phyloP scores from a whole-genome alignment of 805 yeast species.

The Candida dajiaensis region DNA sequence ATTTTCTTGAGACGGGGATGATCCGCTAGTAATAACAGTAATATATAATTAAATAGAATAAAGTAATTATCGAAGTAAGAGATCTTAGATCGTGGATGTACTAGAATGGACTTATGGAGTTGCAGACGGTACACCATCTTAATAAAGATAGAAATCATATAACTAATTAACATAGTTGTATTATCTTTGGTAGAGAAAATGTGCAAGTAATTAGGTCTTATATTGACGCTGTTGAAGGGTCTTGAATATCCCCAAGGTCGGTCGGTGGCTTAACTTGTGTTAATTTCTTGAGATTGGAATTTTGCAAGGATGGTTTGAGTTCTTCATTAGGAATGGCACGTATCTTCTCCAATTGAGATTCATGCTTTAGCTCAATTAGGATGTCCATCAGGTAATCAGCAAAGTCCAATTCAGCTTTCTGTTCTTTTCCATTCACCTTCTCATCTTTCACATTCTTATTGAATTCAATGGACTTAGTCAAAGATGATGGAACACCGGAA shows the following conservation, averaged over 20 bases:
- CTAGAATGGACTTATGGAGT: no score
- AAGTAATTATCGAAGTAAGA: no score
- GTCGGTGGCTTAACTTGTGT: constrained; percentile 9
- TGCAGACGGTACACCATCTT: no score
- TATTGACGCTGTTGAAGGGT: constrained; percentile 30
- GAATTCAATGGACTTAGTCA: constrained; percentile 41
- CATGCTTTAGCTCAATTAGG: constrained; percentile 50
- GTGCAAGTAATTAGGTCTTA: no score
- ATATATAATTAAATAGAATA: no score
- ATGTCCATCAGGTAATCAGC: constrained; percentile 74
- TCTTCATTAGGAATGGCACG: neutral
- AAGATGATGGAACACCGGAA: constrained; percentile 46
- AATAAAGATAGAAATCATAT: no score
- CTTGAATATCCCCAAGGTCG: constrained; percentile 24
- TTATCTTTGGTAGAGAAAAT: no score
- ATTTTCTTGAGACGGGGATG: no score
- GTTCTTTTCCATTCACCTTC: constrained; percentile 23
- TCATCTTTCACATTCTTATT: constrained; percentile 26
- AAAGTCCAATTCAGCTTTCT: constrained; percentile 48
- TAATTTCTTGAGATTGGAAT: constrained; percentile 1
- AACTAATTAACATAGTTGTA: no score
- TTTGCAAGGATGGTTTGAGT: neutral
- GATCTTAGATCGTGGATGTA: no score
- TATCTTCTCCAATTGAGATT: constrained; percentile 12
- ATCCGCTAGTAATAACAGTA: no score